Percentiles rank a stretch among this genome's conserved stretches.
These are phyloP conservation scores for Diaporthe australafricana DNA, from an alignment of 2,329 filamentous ascomycete genomes.

Conservation along the genomic window DNA sequence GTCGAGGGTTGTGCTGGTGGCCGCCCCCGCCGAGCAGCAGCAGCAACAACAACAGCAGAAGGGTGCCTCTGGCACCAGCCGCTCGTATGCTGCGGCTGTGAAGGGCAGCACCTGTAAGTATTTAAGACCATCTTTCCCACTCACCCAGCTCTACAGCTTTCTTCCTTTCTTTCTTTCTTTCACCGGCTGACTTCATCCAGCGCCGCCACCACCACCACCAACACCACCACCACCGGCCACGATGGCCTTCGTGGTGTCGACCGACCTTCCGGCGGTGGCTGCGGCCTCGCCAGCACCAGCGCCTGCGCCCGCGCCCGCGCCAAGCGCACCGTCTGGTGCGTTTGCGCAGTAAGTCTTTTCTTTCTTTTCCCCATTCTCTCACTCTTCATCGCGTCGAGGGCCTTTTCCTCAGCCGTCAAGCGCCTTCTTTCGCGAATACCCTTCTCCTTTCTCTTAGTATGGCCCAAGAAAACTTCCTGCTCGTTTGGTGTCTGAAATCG, in stretches of 20 bases:
- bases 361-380: not conserved
- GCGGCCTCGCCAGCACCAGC: not conserved
- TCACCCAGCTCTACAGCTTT: not conserved
- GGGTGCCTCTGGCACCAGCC: not conserved
- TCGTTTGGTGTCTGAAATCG: not conserved
- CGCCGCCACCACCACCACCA: not conserved
- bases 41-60: not conserved
- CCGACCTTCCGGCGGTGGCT: not conserved
- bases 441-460: too few relatives aligned
- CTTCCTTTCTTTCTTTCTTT: not conserved
- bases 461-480: too few relatives aligned
- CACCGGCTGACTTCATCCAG: not conserved
- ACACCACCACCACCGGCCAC: not conserved
- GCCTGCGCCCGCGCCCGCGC: not conserved
- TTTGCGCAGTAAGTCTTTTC: slow-evolving; percentile 4
- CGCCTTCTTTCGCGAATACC: too few relatives aligned
- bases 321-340: not conserved
- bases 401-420: too few relatives aligned
- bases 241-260: not conserved
- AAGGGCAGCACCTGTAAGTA: slow-evolving; percentile 25
- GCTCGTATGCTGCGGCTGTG: slow-evolving; percentile 20
- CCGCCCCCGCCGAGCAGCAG: not conserved
- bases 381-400: too few relatives aligned
- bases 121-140: not conserved
- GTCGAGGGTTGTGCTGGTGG: not conserved